Base-by-base conservation (phyloP, 345 rosid genomes). In the Stellera chamaejasme region DNA sequence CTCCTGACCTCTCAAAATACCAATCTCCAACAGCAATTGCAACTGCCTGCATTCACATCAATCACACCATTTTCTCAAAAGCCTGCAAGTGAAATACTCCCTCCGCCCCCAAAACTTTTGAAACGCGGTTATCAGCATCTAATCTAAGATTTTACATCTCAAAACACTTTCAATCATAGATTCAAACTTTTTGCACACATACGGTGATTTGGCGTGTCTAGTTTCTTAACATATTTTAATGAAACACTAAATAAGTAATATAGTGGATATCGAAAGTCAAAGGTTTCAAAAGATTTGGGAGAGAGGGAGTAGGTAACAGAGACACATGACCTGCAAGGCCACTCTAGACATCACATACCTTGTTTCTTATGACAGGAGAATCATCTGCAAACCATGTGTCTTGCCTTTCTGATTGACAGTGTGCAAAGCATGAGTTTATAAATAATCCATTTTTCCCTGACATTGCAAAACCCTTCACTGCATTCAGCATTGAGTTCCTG, bases 11-110 rank as follows among this genome's bases (percentile, higher is more conserved):
- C 4, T 77, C 92, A 41, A 89, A 93, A 62, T 81, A 93, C 99
- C 99, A 93, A 63, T 89, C 96, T 69, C 96, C 99, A 10, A 89
- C 97, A 0, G 97, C 89, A 52, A 79, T 70, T 2, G 99, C 97
- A 13, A 89, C 76, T 8, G 88, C 83, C 97, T 89, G 85, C 72
- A 70, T 66, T 66, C 12, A 52, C 23, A 54, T 42, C 13, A 28
- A 25, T 36, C 11, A 27, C 47, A 19, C 32, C 43, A 60, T 0
- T 12, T 28, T 6, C 13, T 52, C 53, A 46, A 1, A 1, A n/a
- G 42, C 27, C 10, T 13, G 15, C 13, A 46, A 19, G 23, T 19
- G 23, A 19, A 19, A 19, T 19, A n/a, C n/a, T n/a, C n/a, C n/a
- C n/a, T n/a, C n/a, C n/a, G n/a, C n/a, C n/a, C n/a, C n/a, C n/a